Evolutionary conservation across 2,329 filamentous ascomycete species (phyloP).

Genomic region (Chaetomium sp.): DNA sequence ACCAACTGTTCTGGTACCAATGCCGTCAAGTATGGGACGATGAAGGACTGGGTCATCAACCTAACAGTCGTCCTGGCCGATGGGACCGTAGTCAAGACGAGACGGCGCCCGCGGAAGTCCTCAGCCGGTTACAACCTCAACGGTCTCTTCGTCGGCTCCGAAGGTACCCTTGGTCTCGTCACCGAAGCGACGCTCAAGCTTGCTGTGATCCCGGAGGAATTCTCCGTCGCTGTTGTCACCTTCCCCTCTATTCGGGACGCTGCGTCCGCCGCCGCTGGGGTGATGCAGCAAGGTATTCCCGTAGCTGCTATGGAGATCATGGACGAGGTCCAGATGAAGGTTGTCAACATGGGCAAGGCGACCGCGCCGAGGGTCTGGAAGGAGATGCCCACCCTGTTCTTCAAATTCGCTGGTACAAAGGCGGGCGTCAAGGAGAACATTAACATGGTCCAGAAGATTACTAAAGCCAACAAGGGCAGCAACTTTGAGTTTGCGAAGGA

Average conservation of each 20-base stretch:
- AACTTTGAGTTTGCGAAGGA: slow-evolving; percentile 72
- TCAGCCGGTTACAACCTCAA: slow-evolving; percentile 81
- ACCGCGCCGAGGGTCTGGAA: slow-evolving; percentile 65
- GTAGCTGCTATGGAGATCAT: slow-evolving; percentile 78
- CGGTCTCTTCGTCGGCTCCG: slow-evolving; percentile 70
- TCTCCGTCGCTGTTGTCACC: slow-evolving; percentile 70
- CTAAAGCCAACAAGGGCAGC: slow-evolving; percentile 56
- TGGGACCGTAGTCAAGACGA: slow-evolving; percentile 72
- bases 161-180: slow-evolving; percentile 74
- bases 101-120: slow-evolving; percentile 69
- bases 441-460: slow-evolving; percentile 58
- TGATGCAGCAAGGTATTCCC: slow-evolving; percentile 69
- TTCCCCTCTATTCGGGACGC: slow-evolving; percentile 74
- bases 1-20: slow-evolving; percentile 76
- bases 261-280: slow-evolving; percentile 63
- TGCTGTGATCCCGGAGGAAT: slow-evolving; percentile 67
- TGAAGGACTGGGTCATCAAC: slow-evolving; percentile 85
- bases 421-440: slow-evolving; percentile 75
- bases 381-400: slow-evolving; percentile 71
- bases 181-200: slow-evolving; percentile 80
- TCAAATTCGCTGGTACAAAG: slow-evolving; percentile 78
- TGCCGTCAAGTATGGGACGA: slow-evolving; percentile 73
- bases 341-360: slow-evolving; percentile 68
- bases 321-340: slow-evolving; percentile 82
- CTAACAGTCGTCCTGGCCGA: slow-evolving; percentile 75